These are phyloP conservation scores for Pseudocercospora fijiensis DNA, from an alignment of 2,329 filamentous ascomycete genomes.

Conservation along the genomic window DNA sequence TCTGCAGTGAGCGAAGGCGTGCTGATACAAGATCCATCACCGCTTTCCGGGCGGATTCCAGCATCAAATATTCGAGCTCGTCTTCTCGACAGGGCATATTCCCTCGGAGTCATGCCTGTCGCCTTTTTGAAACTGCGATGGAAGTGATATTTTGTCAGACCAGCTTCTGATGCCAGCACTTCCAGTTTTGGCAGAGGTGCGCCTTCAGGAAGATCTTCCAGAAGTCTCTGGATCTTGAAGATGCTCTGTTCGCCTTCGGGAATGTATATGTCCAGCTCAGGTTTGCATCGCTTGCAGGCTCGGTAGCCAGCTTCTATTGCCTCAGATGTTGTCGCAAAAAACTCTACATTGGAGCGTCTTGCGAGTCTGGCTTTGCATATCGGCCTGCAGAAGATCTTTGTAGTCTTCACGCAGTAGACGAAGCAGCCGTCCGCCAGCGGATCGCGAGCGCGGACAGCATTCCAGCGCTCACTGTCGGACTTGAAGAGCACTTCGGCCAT, in stretches of 20 bases:
- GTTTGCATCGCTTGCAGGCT: conserved; percentile 60
- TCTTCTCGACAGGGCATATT: conserved; percentile 34
- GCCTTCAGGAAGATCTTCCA: conserved; percentile 13
- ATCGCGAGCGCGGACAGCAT: conserved; percentile 18
- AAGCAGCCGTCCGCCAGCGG: conserved; percentile 39
- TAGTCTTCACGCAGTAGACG: conserved; percentile 58
- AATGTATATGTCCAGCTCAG: conserved; percentile 28
- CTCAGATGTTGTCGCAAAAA: conserved; percentile 49
- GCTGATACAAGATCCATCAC: background rate
- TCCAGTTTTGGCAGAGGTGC: conserved; percentile 36
- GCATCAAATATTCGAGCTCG: background rate
- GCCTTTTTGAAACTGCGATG: conserved; percentile 59
- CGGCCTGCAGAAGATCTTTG: conserved; percentile 61
- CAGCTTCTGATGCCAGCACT: conserved; percentile 52
- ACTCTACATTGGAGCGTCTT: conserved; percentile 57
- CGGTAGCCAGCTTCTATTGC: conserved; percentile 55
- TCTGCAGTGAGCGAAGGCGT: conserved; percentile 4
- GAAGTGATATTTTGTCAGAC: conserved; percentile 59
- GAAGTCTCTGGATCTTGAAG: conserved; percentile 13
- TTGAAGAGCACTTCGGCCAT: background rate
- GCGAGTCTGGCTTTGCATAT: conserved; percentile 62
- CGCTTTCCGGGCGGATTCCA: background rate
- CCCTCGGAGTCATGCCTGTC: conserved; percentile 54
- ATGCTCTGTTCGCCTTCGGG: conserved; percentile 17
- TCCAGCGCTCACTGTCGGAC: conserved; percentile 15